phyloP scores from a whole-genome alignment of 805 yeast genomes.

The Pichia phayaonensis region DNA sequence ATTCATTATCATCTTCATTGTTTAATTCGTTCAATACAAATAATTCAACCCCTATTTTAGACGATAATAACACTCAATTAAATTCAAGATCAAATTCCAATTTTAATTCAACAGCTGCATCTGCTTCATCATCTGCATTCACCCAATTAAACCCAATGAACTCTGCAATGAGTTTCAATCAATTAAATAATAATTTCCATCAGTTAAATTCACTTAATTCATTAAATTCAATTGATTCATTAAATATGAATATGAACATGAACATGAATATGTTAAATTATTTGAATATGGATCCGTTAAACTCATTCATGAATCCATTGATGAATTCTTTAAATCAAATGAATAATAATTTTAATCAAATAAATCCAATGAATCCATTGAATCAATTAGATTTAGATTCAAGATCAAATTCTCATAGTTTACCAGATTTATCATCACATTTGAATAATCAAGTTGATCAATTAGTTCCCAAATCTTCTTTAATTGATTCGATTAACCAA shows the following conservation, averaged over 20 bases:
- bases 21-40: slow-evolving; percentile 9
- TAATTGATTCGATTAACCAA: background rate
- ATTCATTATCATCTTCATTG: slow-evolving; percentile 4
- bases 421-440: background rate
- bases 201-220: background rate
- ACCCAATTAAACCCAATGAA: background rate
- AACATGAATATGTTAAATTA: slow-evolving; percentile 1
- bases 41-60: slow-evolving; percentile 11
- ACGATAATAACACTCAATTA: background rate
- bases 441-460: background rate
- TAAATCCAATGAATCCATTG: background rate
- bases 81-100: slow-evolving; percentile 8
- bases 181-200: background rate
- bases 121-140: background rate
- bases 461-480: background rate
- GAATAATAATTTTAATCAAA: background rate
- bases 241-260: background rate
- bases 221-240: background rate
- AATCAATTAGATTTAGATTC: background rate
- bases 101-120: background rate
- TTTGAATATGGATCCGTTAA: background rate
- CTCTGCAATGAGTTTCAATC: background rate
- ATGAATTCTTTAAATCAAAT: background rate
- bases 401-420: background rate
- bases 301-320: background rate